These are phyloP conservation scores for Colletotrichum cordylinicola DNA, from an alignment of 2,329 filamentous ascomycete genomes.

Conservation along the genomic window DNA sequence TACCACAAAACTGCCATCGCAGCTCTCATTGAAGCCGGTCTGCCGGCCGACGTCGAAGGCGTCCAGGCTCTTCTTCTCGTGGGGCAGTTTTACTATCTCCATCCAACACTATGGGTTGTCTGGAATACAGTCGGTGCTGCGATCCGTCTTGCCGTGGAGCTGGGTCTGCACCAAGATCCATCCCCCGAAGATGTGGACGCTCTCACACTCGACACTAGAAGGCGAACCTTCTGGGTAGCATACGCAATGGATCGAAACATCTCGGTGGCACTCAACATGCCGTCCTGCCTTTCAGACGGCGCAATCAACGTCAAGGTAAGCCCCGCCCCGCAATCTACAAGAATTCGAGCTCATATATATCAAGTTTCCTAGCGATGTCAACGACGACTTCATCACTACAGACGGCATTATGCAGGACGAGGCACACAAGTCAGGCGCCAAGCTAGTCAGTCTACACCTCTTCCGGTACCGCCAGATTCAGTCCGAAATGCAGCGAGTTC, in stretches of 20 bases:
- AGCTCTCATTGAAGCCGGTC: not conserved
- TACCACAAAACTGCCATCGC: not conserved
- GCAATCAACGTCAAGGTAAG: not conserved
- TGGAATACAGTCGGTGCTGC: not conserved
- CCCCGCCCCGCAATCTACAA: not conserved
- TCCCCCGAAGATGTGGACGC: not conserved
- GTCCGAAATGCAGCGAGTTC: not conserved
- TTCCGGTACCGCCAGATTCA: not conserved
- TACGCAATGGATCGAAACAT: not conserved
- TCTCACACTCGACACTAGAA: not conserved
- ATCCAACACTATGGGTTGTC: not conserved
- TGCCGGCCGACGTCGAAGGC: not conserved
- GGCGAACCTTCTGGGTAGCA: not conserved
- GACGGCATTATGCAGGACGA: not conserved
- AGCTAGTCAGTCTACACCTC: not conserved
- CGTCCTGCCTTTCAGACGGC: not conserved
- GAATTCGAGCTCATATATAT: not conserved
- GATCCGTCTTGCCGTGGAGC: not conserved
- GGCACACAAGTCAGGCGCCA: not conserved
- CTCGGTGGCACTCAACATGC: not conserved
- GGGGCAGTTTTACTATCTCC: not conserved
- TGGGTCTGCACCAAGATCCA: not conserved
- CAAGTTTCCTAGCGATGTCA: not conserved
- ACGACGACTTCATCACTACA: not conserved
- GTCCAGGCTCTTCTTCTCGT: not conserved